These are phyloP conservation scores for Strobilomyces confusus DNA, from an alignment of 768 basidiomycete genomes.

Conservation along the genomic window DNA sequence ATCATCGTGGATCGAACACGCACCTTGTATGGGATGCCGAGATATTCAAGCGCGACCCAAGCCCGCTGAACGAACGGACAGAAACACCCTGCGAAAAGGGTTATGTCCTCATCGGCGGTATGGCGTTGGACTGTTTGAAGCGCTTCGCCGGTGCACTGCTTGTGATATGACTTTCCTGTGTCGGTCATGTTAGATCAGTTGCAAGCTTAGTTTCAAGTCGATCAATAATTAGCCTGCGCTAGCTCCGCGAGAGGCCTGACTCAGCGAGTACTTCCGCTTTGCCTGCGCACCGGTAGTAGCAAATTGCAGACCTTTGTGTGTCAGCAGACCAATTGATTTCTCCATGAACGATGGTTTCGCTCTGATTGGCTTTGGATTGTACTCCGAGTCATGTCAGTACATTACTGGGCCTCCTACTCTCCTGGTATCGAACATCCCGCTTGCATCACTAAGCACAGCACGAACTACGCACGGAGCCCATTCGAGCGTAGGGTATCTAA, in stretches of 20 bases:
- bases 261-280: neutral
- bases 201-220: neutral
- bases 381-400: neutral
- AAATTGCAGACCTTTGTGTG: too few species aligned
- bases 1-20: constrained; percentile 1
- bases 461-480: neutral
- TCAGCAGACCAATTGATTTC: too few species aligned
- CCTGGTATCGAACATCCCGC: too few species aligned
- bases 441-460: neutral
- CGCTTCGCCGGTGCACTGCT: constrained; percentile 45
- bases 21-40: constrained; percentile 70
- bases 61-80: constrained; percentile 82
- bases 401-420: neutral
- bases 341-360: neutral
- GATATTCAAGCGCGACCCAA: constrained; percentile 71
- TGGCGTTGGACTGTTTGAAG: constrained; percentile 55
- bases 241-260: neutral
- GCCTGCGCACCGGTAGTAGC: too few species aligned
- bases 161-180: constrained; percentile 39
- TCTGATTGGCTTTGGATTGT: neutral
- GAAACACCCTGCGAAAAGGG: constrained; percentile 69
- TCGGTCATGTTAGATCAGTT: constrained; percentile 25
- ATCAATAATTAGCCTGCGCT: too few species aligned
- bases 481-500: neutral
- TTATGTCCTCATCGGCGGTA: constrained; percentile 45